Percentiles rank a stretch among this genome's conserved stretches.
phyloP scores from a whole-genome alignment of 768 basidiomycete genomes.

The Suillus subaureus region DNA sequence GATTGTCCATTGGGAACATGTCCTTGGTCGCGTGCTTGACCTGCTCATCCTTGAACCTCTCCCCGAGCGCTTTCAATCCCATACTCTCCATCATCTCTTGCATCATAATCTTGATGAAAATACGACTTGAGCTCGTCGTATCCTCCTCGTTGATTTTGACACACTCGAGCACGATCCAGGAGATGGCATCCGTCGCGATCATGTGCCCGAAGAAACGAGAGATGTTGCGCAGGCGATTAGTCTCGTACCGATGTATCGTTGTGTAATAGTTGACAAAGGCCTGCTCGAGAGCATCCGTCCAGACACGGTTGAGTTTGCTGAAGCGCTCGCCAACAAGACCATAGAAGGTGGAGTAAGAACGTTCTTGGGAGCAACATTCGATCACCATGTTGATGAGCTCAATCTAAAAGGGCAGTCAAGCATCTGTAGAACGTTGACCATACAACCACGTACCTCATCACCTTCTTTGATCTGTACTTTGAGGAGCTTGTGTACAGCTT shows the following conservation, averaged over 20 bases:
- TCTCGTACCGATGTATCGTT: slow-evolving; percentile 98
- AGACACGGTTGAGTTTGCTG: slow-evolving; percentile 92
- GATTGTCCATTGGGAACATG: slow-evolving; percentile 96
- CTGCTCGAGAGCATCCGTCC: slow-evolving; percentile 87
- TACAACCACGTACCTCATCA: slow-evolving; percentile 70
- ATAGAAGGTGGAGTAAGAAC: slow-evolving; percentile 97
- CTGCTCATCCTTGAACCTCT: slow-evolving; percentile 89
- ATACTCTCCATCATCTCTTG: slow-evolving; percentile 93
- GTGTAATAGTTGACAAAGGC: slow-evolving; percentile 91
- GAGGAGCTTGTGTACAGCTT: slow-evolving; percentile 97
- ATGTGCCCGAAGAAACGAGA: slow-evolving; percentile 96
- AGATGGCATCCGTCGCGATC: slow-evolving; percentile 81
- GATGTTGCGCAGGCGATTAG: slow-evolving; percentile 96
- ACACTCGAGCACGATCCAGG: slow-evolving; percentile 83
- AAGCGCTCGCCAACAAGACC: slow-evolving; percentile 96
- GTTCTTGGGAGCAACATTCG: slow-evolving; percentile 99
- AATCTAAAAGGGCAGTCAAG: slow-evolving; percentile 51
- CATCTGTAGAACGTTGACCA: background rate
- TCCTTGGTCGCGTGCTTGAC: slow-evolving; percentile 68
- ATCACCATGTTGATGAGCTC: slow-evolving; percentile 98
- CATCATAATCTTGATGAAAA: slow-evolving; percentile 97
- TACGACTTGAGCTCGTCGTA: slow-evolving; percentile 93
- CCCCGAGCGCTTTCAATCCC: slow-evolving; percentile 84
- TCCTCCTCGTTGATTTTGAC: slow-evolving; percentile 97
- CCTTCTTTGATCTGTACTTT: slow-evolving; percentile 92